These are phyloP conservation scores for Fusarium sp. DNA, from an alignment of 2,329 filamentous ascomycete genomes.

Conservation along the genomic window DNA sequence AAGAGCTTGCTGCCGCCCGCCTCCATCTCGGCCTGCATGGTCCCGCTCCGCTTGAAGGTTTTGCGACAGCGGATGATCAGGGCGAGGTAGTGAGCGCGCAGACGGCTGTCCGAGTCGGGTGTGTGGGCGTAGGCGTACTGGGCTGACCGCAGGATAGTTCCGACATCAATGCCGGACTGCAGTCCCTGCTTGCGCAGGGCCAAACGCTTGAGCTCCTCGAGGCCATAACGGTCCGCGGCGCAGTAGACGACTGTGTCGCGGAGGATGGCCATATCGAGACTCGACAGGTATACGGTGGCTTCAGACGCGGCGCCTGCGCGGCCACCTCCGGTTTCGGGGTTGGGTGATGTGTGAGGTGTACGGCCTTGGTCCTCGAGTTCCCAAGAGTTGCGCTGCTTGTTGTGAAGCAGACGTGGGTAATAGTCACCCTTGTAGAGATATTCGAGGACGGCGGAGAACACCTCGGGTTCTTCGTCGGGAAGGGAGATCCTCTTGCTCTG, in stretches of 20 bases:
- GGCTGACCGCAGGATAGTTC: slow-evolving; percentile 90
- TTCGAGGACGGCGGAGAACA: slow-evolving; percentile 94
- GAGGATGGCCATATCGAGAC: slow-evolving; percentile 82
- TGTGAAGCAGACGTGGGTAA: slow-evolving; percentile 89
- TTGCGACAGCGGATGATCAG: slow-evolving; percentile 97
- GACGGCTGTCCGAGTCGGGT: slow-evolving; percentile 89
- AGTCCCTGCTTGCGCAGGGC: slow-evolving; percentile 95
- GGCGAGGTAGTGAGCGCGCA: slow-evolving; percentile 97
- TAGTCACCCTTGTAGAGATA: slow-evolving; percentile 98
- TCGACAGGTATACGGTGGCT: slow-evolving; percentile 78
- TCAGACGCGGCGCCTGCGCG: slow-evolving; percentile 63
- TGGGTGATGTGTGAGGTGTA: slow-evolving; percentile 66
- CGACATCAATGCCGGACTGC: slow-evolving; percentile 92
- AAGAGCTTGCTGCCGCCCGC: slow-evolving; percentile 90
- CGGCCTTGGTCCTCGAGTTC: slow-evolving; percentile 79
- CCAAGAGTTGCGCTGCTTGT: slow-evolving; percentile 89
- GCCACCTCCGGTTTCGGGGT: slow-evolving; percentile 63
- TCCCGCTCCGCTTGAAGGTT: slow-evolving; percentile 98
- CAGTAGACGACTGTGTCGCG: slow-evolving; percentile 97
- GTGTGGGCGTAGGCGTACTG: slow-evolving; percentile 97
- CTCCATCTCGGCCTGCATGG: slow-evolving; percentile 99
- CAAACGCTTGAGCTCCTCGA: slow-evolving; percentile 93
- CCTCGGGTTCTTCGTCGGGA: slow-evolving; percentile 85
- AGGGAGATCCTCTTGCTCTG: slow-evolving; percentile 84
- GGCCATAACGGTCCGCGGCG: slow-evolving; percentile 88